phyloP scores from a whole-genome alignment of 495 filamentous ascomycete species.

The Aspergillus heteromorphus region DNA sequence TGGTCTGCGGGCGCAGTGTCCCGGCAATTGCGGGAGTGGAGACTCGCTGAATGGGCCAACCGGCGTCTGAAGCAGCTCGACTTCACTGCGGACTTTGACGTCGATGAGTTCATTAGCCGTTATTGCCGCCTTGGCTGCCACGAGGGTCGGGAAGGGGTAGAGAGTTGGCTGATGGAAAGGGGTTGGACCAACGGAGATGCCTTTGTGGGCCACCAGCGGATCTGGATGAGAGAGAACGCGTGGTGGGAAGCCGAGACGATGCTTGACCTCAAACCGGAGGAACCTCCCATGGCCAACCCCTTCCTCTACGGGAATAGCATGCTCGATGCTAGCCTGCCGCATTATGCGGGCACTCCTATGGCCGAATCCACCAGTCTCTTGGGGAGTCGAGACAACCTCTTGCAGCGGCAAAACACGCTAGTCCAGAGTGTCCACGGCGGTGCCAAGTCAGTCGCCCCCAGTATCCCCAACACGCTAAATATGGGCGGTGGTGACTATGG shows the following conservation, averaged over 20 bases:
- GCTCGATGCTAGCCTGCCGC: slow-evolving; percentile 27
- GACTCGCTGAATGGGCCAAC: slow-evolving; percentile 94
- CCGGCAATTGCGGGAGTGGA: slow-evolving; percentile 85
- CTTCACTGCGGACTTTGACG: slow-evolving; percentile 93
- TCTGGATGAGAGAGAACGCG: slow-evolving; percentile 90
- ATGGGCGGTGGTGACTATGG: slow-evolving; percentile 76
- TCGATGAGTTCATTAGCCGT: slow-evolving; percentile 81
- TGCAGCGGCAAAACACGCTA: slow-evolving; percentile 54
- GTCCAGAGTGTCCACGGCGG: slow-evolving; percentile 51
- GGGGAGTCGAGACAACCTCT: slow-evolving; percentile 65
- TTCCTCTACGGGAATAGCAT: slow-evolving; percentile 30
- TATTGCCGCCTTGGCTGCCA: slow-evolving; percentile 81
- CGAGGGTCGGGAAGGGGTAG: slow-evolving; percentile 87
- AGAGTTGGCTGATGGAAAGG: slow-evolving; percentile 90
- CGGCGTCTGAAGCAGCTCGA: slow-evolving; percentile 87
- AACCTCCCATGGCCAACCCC: slow-evolving; percentile 22
- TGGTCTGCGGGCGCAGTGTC: slow-evolving; percentile 94
- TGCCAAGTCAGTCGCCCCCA: slow-evolving; percentile 71
- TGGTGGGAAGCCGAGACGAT: slow-evolving; percentile 99
- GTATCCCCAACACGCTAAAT: slow-evolving; percentile 55
- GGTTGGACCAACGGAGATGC: slow-evolving; percentile 99
- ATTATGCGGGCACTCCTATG: slow-evolving; percentile 35
- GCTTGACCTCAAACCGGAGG: slow-evolving; percentile 81
- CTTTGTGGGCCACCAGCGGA: slow-evolving; percentile 77
- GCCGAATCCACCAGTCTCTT: slow-evolving; percentile 57